phyloP scores from a whole-genome alignment of 2,329 filamentous ascomycete genomes.

The Hansfordia pulvinata region DNA sequence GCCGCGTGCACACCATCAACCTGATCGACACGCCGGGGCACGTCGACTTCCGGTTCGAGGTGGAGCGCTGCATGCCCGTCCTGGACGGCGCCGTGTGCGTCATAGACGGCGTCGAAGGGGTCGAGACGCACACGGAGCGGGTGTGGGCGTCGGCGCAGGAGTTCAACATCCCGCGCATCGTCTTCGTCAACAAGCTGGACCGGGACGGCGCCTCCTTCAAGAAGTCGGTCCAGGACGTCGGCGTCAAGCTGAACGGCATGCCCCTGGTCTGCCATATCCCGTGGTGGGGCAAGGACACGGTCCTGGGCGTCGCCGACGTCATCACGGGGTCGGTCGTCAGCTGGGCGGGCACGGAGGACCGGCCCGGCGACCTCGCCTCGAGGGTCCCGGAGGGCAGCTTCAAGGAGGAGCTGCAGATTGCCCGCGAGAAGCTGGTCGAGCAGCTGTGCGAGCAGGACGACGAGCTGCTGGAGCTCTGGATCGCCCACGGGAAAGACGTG shows the following conservation, averaged over 20 bases:
- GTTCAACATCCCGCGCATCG: constrained; percentile 70
- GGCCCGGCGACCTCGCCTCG: constrained; percentile 26
- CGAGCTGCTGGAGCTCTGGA: constrained; percentile 68
- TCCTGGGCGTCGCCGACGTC: constrained; percentile 76
- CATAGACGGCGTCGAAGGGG: constrained; percentile 81
- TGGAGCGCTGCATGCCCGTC: constrained; percentile 76
- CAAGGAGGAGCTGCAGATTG: constrained; percentile 57
- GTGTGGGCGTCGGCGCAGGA: constrained; percentile 86
- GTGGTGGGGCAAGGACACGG: constrained; percentile 74
- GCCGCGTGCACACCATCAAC: constrained; percentile 48
- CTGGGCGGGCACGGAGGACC: constrained; percentile 41
- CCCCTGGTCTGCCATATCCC: constrained; percentile 90
- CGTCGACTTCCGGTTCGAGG: constrained; percentile 95
- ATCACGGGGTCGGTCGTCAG: constrained; percentile 61
- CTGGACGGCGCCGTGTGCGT: constrained; percentile 88
- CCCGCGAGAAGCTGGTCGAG: constrained; percentile 68
- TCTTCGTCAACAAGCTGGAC: constrained; percentile 78
- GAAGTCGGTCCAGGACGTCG: constrained; percentile 75
- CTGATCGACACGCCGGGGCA: constrained; percentile 94
- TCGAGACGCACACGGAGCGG: constrained; percentile 93
- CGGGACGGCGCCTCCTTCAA: constrained; percentile 73
- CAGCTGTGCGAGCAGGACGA: constrained; percentile 83
- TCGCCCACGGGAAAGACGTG: constrained; percentile 66
- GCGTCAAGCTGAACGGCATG: constrained; percentile 64
- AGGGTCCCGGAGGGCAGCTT: constrained; percentile 35